These are phyloP conservation scores for Tricholoma saponaceum DNA, from an alignment of 768 basidiomycete genomes.

Conservation along the genomic window DNA sequence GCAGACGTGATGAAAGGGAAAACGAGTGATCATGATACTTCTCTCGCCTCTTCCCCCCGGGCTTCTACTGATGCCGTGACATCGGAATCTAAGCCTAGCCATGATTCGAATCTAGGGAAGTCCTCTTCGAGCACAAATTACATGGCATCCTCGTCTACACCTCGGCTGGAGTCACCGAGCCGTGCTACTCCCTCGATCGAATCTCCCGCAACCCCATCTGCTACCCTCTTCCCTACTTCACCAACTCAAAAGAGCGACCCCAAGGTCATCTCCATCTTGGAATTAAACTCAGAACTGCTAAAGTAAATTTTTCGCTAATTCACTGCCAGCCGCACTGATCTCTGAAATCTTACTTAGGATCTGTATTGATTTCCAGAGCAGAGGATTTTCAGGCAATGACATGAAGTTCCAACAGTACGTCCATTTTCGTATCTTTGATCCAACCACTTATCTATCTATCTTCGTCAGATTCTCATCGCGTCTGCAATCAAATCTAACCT, in stretches of 20 bases:
- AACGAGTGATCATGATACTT: not conserved
- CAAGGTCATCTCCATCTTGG: conserved; percentile 59
- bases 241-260: conserved; percentile 19
- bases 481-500: conserved; percentile 67
- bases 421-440: not conserved
- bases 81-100: not conserved
- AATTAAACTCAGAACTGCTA: conserved; percentile 66
- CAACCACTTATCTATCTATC: conserved; percentile 1
- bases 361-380: conserved; percentile 56
- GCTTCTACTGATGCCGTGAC: not conserved
- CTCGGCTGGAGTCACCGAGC: not conserved
- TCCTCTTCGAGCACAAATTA: conserved; percentile 1
- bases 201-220: conserved; percentile 14
- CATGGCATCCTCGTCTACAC: not conserved
- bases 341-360: conserved; percentile 35
- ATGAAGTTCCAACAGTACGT: conserved; percentile 56
- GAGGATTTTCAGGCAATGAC: conserved; percentile 43
- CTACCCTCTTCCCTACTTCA: conserved; percentile 11
- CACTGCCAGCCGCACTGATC: conserved; percentile 4
- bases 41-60: not conserved
- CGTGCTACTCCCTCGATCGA: conserved; percentile 5
- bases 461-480: conserved; percentile 50
- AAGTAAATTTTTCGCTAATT: conserved; percentile 39
- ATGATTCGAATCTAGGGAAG: conserved; percentile 5
- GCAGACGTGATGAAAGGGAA: not conserved